A percentile compares a stretch with the other conserved stretches of the same genome.
phyloP scores from a whole-genome alignment of 257 asterid species.

The Ajuga chamaepitys region DNA sequence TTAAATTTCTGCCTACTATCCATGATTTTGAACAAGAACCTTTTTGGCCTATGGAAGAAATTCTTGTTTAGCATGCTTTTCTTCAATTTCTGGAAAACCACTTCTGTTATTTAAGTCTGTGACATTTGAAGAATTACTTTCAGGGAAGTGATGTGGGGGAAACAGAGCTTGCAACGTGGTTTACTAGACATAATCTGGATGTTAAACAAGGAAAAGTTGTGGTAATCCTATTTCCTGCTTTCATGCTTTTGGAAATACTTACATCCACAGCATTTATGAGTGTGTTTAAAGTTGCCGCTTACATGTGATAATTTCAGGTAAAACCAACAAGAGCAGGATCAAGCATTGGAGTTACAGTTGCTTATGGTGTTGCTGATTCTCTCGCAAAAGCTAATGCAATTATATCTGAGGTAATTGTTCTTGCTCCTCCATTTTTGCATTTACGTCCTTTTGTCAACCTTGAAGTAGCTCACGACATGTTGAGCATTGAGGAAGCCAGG shows the following conservation, averaged over 20 bases:
- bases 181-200: constrained; percentile 46
- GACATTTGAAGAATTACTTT: constrained; percentile 13
- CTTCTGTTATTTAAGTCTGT: not conserved
- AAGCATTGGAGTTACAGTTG: constrained; percentile 87
- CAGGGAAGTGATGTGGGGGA: constrained; percentile 61
- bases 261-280: not conserved
- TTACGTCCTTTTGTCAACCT: not conserved
- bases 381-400: constrained; percentile 58
- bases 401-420: constrained; percentile 60
- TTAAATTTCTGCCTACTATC: not conserved
- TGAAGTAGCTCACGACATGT: not conserved
- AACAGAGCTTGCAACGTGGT: constrained; percentile 52
- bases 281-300: constrained; percentile 14
- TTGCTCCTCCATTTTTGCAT: constrained; percentile 8
- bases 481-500: not conserved
- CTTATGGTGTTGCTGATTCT: constrained; percentile 79
- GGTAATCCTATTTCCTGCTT: constrained; percentile 42
- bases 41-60: not conserved
- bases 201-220: constrained; percentile 65
- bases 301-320: constrained; percentile 48
- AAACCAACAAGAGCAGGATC: constrained; percentile 92
- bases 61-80: not conserved
- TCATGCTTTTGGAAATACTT: constrained; percentile 8
- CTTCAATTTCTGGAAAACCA: not conserved
- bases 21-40: not conserved